phyloP scores from a whole-genome alignment of 2,329 filamentous ascomycete genomes.

The Microdochium paspali region DNA sequence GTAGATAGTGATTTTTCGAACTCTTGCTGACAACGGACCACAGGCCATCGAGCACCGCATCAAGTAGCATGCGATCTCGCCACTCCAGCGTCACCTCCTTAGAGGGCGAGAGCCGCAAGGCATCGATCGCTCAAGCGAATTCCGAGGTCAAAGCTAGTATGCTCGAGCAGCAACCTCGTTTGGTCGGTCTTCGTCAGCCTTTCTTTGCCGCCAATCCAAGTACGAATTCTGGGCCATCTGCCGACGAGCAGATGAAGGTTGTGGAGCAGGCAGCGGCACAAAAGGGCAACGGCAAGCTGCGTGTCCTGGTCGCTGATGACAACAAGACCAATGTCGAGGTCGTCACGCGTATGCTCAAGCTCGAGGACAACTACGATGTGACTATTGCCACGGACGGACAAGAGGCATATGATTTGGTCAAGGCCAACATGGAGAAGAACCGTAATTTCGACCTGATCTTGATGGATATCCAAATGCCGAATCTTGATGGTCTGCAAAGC shows the following conservation, averaged over 20 bases:
- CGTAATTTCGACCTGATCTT: conserved; percentile 79
- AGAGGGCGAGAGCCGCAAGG: conserved; percentile 26
- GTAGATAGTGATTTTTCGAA: no score
- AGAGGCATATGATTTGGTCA: conserved; percentile 80
- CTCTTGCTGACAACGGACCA: no score
- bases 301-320: conserved; percentile 76
- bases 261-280: conserved; percentile 56
- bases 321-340: conserved; percentile 50
- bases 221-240: conserved; percentile 21
- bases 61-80: conserved; percentile 42
- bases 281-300: conserved; percentile 56
- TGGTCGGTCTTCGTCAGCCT: conserved; percentile 74
- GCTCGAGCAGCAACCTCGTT: conserved; percentile 61
- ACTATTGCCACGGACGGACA: conserved; percentile 80
- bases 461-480: conserved; percentile 96
- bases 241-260: conserved; percentile 53
- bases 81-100: conserved; percentile 34
- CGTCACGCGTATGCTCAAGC: conserved; percentile 56
- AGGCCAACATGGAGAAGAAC: conserved; percentile 66
- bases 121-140: conserved; percentile 16
- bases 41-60: conserved; percentile 44
- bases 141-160: conserved; percentile 30
- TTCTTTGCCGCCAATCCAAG: conserved; percentile 54
- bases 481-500: conserved; percentile 79
- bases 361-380: conserved; percentile 77